Base-by-base conservation (phyloP, 2,329 filamentous ascomycete species). In the Trichophyton rubrum region DNA sequence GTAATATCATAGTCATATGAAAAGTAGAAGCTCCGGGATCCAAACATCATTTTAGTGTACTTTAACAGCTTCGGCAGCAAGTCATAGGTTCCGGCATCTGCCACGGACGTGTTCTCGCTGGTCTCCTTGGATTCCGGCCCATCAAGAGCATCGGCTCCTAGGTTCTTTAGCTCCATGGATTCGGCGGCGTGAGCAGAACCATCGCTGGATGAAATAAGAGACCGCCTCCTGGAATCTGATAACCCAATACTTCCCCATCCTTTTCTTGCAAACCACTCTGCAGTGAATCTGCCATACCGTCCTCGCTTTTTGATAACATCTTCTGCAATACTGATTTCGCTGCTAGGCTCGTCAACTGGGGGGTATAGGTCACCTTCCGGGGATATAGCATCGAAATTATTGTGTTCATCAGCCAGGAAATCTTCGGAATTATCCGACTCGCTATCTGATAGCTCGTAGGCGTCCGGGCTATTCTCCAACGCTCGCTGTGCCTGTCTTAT, bases 1-100 rank as follows among this genome's bases (percentile, higher is more conserved):
- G 93, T 97, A 58, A 99, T 82, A 70, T 99, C 91, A 70, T 92
- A 82, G 65, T 99, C 93, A 71, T 99, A 96, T 0, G 91, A 91
- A 72, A 92, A 99, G 77, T 87, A 97, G 73, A 96, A 97, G 71
- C 89, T 96, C 64, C 82, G 82, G 0, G 87, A 90, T 0, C 88
- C 85, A 69, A 96, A 92, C 62, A 96, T 83, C 60, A 97, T 83
- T 68, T 89, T 89, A 1, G 90, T 86, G 35, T 89, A 95, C 45
- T 87, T 83, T 47, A 99, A 73, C 43, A 97, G 79, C 69, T 96
- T 95, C 1, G 92, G 92, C 9, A 95, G 77, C 35, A 97, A 74
- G 13, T 59, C 56, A 60, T 79, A 74, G 3, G 80, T 77, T 17
- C 79, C 74, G 27, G 69, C 70, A 4, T 66, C 64, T 24, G 40